Percentiles rank a stretch among this genome's conserved stretches.
Conservation (phyloP, 768 basidiomycete species). For the Xerocomus brunneocitrinus region DNA sequence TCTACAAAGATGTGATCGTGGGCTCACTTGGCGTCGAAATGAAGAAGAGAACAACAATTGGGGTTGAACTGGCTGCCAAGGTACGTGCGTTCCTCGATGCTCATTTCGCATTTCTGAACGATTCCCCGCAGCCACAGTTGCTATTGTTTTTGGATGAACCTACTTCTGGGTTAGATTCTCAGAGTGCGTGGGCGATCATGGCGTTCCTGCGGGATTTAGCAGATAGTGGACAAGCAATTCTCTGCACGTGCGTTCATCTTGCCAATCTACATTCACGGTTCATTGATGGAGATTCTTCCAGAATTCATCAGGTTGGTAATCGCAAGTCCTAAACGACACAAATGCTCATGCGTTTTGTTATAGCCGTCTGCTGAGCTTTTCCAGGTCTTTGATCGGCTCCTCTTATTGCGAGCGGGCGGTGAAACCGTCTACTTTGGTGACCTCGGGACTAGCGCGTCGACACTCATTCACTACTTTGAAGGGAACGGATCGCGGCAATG, state of each 20-base stretch:
- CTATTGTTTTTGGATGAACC: constrained; percentile 88
- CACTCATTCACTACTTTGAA: constrained; percentile 76
- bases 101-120: not conserved
- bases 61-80: constrained; percentile 83
- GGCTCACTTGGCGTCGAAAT: constrained; percentile 66
- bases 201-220: constrained; percentile 72
- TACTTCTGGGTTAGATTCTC: constrained; percentile 82
- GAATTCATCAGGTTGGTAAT: constrained; percentile 38
- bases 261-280: not conserved
- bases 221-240: constrained; percentile 77
- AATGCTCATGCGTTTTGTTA: constrained; percentile 20
- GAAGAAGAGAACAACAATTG: constrained; percentile 81
- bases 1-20: constrained; percentile 63
- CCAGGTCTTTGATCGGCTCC: constrained; percentile 71
- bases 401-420: constrained; percentile 77
- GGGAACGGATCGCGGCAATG: constrained; percentile 62
- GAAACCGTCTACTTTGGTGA: constrained; percentile 66
- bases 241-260: constrained; percentile 68
- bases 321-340: not conserved
- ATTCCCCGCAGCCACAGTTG: constrained; percentile 52
- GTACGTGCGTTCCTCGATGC: constrained; percentile 4
- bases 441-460: constrained; percentile 55
- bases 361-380: constrained; percentile 79
- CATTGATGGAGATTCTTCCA: constrained; percentile 9
- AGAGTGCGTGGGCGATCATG: constrained; percentile 82